Conservation (phyloP, 225 moss, liverwort and hornwort genomes). For the Polytrichum commune region DNA sequence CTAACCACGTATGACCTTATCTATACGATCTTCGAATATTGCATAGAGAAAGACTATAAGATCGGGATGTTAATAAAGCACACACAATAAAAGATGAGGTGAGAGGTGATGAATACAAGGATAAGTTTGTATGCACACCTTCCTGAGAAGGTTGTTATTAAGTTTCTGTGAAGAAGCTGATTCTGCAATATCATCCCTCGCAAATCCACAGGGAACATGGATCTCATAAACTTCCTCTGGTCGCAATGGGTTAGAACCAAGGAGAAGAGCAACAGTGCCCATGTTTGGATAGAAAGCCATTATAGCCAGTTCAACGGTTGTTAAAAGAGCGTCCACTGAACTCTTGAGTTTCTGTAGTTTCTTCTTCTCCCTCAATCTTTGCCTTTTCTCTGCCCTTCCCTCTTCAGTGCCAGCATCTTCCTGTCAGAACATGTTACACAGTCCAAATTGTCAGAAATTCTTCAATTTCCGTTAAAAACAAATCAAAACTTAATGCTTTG, state of each 20-base stretch:
- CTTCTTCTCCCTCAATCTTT: conserved; percentile 6
- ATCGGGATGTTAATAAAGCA: background rate
- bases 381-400: conserved; percentile 4
- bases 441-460: no score
- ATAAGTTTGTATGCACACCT: background rate
- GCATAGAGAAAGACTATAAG: background rate
- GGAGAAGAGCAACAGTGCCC: conserved; percentile 2
- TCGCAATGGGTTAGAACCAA: conserved; percentile 7
- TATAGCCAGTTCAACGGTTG: conserved; percentile 8
- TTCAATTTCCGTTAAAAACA: no score
- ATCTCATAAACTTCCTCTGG: conserved; percentile 10
- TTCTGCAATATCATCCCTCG: background rate
- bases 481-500: no score
- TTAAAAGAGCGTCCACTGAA: conserved; percentile 5
- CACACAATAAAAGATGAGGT: background rate
- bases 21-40: no score
- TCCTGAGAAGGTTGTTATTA: conserved; percentile 6
- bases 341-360: conserved; percentile 10
- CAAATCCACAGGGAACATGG: conserved; percentile 2
- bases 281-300: conserved; percentile 10
- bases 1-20: background rate
- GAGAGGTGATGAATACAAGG: background rate
- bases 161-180: background rate
- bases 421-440: background rate
- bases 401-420: background rate